A percentile compares a stretch with the other conserved stretches of the same genome.
Evolutionary conservation across 768 basidiomycete genomes (phyloP).

Genomic region (Lactarius deliciosus): DNA sequence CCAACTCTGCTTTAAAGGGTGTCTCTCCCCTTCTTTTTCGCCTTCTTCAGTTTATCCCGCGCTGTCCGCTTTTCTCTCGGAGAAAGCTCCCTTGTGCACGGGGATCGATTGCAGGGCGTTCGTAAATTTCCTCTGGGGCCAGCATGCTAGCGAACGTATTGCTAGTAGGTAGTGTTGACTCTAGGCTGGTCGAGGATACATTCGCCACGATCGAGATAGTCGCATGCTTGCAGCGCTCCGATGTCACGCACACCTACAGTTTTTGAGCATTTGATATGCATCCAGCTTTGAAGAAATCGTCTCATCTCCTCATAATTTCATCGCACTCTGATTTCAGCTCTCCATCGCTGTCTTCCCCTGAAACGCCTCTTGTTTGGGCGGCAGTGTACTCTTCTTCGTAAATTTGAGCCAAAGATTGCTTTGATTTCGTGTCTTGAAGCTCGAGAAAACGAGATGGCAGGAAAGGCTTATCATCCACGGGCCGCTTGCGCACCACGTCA

Average conservation of each 20-base stretch:
- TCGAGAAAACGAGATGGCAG: slow-evolving; percentile 88
- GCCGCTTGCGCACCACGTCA: slow-evolving; percentile 83
- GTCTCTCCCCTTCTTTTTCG: slow-evolving; percentile 66
- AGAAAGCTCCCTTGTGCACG: slow-evolving; percentile 79
- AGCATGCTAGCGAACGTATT: slow-evolving; percentile 76
- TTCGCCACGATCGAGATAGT: slow-evolving; percentile 83
- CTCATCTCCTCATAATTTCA: slow-evolving; percentile 77
- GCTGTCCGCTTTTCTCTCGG: slow-evolving; percentile 79
- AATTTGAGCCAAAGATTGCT: slow-evolving; percentile 89
- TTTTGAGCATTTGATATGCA: slow-evolving; percentile 92
- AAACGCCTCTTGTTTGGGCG: slow-evolving; percentile 53
- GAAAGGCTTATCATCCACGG: slow-evolving; percentile 82
- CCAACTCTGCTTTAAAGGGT: slow-evolving; percentile 61
- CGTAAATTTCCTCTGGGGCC: slow-evolving; percentile 90
- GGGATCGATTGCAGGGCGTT: slow-evolving; percentile 53
- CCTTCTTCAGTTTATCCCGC: slow-evolving; percentile 67
- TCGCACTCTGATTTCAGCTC: slow-evolving; percentile 87
- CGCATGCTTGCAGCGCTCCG: slow-evolving; percentile 39
- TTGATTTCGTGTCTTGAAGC: slow-evolving; percentile 83
- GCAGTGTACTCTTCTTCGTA: slow-evolving; percentile 92
- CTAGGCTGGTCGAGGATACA: slow-evolving; percentile 74
- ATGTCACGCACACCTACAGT: slow-evolving; percentile 51
- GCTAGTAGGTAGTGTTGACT: slow-evolving; percentile 87
- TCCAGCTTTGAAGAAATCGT: slow-evolving; percentile 85
- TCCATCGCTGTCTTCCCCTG: slow-evolving; percentile 81